Evolutionary conservation across 2,329 filamentous ascomycete genomes (phyloP).

Genomic region (Microsporum ferrugineum): DNA sequence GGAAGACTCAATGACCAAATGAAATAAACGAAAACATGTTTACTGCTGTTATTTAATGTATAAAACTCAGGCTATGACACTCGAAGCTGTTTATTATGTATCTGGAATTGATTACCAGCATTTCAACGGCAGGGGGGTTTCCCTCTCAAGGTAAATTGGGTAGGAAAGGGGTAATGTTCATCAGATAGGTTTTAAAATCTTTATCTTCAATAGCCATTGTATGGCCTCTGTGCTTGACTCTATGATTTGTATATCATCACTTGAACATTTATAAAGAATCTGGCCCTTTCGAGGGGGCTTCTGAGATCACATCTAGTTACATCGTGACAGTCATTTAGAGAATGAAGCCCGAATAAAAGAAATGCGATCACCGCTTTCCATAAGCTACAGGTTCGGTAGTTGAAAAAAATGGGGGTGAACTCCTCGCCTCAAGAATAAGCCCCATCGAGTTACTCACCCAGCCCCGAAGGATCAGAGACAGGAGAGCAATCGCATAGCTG

Average conservation of each 20-base stretch:
- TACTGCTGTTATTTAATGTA: not conserved
- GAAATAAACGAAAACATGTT: not conserved
- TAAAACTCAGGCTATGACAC: not conserved
- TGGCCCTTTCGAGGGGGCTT: slow-evolving; percentile 60
- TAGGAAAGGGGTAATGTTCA: slow-evolving; percentile 23
- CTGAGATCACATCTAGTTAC: slow-evolving; percentile 29
- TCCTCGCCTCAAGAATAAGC: slow-evolving; percentile 99
- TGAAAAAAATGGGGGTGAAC: slow-evolving; percentile 40
- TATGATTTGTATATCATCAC: slow-evolving; percentile 91
- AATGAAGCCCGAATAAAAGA: slow-evolving; percentile 24
- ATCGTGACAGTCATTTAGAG: slow-evolving; percentile 16
- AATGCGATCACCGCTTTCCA: slow-evolving; percentile 37
- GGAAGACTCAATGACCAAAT: not conserved
- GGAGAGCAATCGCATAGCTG: slow-evolving; percentile 92
- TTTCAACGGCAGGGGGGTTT: not conserved
- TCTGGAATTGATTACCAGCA: not conserved
- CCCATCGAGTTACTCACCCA: slow-evolving; percentile 91
- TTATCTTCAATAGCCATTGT: slow-evolving; percentile 38
- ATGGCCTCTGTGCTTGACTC: slow-evolving; percentile 94
- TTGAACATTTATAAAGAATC: slow-evolving; percentile 47
- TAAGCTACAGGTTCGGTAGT: slow-evolving; percentile 41
- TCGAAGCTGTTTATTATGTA: not conserved
- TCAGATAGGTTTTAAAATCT: slow-evolving; percentile 41
- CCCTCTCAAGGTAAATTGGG: slow-evolving; percentile 1
- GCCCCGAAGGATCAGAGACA: slow-evolving; percentile 16